Evolutionary conservation across 2,329 filamentous ascomycete species (phyloP).

Genomic region (Ceratocystiopsis brevicomis): DNA sequence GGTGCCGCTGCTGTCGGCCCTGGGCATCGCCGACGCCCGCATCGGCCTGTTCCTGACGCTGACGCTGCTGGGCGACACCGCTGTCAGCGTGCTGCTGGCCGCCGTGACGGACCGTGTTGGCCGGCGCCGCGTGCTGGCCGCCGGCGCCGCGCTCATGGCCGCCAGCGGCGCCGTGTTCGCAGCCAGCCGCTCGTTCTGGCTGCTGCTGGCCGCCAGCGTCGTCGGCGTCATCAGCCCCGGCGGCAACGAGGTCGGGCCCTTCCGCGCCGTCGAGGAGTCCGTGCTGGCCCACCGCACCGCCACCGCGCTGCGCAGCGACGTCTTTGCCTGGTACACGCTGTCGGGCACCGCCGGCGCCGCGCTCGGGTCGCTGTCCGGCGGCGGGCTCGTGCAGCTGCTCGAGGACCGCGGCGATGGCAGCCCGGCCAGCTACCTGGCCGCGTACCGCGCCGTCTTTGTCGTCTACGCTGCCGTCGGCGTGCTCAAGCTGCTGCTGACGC

Average conservation of each 20-base stretch:
- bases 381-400: conserved; percentile 38
- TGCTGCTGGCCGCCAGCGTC: conserved; percentile 36
- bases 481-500: conserved; percentile 33
- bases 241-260: conserved; percentile 45
- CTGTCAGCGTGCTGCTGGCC: conserved; percentile 39
- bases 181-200: conserved; percentile 32
- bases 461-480: conserved; percentile 36
- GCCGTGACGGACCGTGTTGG: conserved; percentile 36
- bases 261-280: conserved; percentile 42
- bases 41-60: conserved; percentile 49
- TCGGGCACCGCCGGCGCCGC: conserved; percentile 41
- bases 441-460: conserved; percentile 38
- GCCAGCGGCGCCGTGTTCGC: conserved; percentile 38
- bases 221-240: conserved; percentile 46
- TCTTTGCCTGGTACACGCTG: conserved; percentile 44
- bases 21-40: conserved; percentile 29
- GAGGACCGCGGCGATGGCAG: conserved; percentile 11
- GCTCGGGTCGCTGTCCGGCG: conserved; percentile 37
- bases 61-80: conserved; percentile 39
- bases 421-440: conserved; percentile 5
- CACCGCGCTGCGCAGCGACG: conserved; percentile 26
- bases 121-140: conserved; percentile 30
- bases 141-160: conserved; percentile 36
- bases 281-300: conserved; percentile 36
- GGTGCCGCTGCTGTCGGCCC: conserved; percentile 32